Percentiles rank a stretch among this genome's conserved stretches.
phyloP scores from a whole-genome alignment of 208 protist species.

The Crithidia fasciculata region DNA sequence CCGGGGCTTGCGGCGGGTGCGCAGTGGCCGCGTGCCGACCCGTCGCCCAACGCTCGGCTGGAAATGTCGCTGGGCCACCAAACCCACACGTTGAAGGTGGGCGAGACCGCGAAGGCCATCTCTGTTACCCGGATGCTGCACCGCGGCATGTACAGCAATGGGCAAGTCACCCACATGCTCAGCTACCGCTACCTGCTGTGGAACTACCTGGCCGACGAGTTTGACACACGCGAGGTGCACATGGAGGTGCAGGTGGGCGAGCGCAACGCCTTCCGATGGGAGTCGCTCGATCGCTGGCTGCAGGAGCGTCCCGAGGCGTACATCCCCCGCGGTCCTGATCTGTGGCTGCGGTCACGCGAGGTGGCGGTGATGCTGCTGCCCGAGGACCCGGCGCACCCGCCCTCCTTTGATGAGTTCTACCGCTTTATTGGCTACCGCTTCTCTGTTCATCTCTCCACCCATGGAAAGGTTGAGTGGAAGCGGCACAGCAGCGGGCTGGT shows the following conservation, averaged over 20 bases:
- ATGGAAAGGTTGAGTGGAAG: conserved; percentile 47
- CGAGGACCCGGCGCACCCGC: conserved; percentile 43
- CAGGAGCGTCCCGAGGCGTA: conserved; percentile 47
- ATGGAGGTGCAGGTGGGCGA: conserved; percentile 76
- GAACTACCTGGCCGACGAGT: conserved; percentile 74
- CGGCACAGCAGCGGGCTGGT: conserved; percentile 34
- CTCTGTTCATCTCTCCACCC: conserved; percentile 56
- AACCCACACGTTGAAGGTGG: conserved; percentile 80
- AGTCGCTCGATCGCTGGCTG: conserved; percentile 78
- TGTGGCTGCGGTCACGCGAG: conserved; percentile 59
- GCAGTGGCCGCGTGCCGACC: conserved; percentile 48
- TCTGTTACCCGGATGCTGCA: conserved; percentile 82
- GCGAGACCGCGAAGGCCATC: conserved; percentile 72
- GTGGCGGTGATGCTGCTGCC: conserved; percentile 76
- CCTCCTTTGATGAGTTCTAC: conserved; percentile 67
- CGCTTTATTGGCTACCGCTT: conserved; percentile 77
- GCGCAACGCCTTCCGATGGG: conserved; percentile 66
- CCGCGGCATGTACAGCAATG: conserved; percentile 85
- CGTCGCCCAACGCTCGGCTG: conserved; percentile 63
- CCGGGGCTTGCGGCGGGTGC: conserved; percentile 30
- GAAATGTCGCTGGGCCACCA: conserved; percentile 88
- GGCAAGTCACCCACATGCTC: conserved; percentile 67
- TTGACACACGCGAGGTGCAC: conserved; percentile 55
- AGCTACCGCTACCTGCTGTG: conserved; percentile 75
- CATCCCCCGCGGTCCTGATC: conserved; percentile 45